These are phyloP conservation scores for Umbelopsis isabellina DNA, from an alignment of 192 early-diverging fungal species.

Conservation along the genomic window DNA sequence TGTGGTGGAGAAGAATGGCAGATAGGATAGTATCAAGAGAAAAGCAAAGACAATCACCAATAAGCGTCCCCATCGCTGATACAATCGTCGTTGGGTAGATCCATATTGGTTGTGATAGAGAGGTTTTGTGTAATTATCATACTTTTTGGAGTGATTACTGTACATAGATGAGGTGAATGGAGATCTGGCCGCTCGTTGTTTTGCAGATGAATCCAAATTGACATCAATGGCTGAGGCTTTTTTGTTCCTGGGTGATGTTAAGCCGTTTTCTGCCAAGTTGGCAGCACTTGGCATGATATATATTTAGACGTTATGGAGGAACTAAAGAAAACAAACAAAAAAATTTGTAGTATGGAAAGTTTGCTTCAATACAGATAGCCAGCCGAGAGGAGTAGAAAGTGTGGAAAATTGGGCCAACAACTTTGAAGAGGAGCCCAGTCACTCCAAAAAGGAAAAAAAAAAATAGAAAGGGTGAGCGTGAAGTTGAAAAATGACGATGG, in stretches of 20 bases:
- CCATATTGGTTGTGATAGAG: conserved; percentile 16
- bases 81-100: not conserved
- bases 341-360: no score
- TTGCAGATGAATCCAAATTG: not conserved
- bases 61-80: conserved; percentile 2
- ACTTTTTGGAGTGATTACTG: conserved; percentile 8
- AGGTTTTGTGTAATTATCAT: conserved; percentile 15
- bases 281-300: conserved; percentile 24
- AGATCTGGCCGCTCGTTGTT: not conserved
- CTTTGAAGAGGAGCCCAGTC: not conserved
- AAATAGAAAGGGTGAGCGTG: not conserved
- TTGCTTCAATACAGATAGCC: no score
- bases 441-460: not conserved
- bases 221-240: conserved; percentile 6
- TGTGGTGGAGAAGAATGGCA: not conserved
- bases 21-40: conserved; percentile 12
- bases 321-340: not conserved
- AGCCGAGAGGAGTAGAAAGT: not conserved
- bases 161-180: conserved; percentile 17
- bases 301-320: not conserved
- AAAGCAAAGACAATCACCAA: not conserved
- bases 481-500: not conserved
- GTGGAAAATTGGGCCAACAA: not conserved
- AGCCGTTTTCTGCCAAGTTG: conserved; percentile 20
- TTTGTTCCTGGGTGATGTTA: conserved; percentile 2